Conservation (phyloP, 1,284 basidiomycete species). For the Neonothopanus nambi region DNA sequence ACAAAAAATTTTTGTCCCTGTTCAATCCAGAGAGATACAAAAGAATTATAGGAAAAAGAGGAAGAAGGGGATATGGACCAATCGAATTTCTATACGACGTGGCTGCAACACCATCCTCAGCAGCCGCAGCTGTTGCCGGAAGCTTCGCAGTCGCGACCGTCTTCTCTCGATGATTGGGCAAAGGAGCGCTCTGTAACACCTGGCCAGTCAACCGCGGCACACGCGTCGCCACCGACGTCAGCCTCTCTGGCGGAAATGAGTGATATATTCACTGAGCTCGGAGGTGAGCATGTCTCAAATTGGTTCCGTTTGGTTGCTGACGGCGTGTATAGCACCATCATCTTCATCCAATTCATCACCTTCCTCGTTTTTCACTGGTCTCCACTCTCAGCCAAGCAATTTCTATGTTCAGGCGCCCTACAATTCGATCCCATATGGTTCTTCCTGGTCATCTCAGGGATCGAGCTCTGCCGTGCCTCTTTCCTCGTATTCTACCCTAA, state of each 20-base stretch:
- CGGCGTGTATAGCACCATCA: slow-evolving; percentile 29
- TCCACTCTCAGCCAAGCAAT: slow-evolving; percentile 38
- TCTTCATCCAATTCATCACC: slow-evolving; percentile 39
- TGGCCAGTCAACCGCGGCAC: slow-evolving; percentile 17
- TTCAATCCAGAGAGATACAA: slow-evolving; percentile 2
- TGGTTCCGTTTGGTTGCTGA: background rate
- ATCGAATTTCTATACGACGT: slow-evolving; percentile 7
- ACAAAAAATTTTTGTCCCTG: slow-evolving; percentile 1
- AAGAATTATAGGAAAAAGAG: background rate
- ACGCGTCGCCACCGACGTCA: slow-evolving; percentile 18
- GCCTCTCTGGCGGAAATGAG: slow-evolving; percentile 33
- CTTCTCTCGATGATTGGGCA: slow-evolving; percentile 36
- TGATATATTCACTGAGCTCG: slow-evolving; percentile 42
- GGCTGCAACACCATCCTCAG: slow-evolving; percentile 34
- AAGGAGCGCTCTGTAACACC: slow-evolving; percentile 35
- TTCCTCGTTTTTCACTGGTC: slow-evolving; percentile 33
- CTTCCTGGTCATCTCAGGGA: slow-evolving; percentile 41
- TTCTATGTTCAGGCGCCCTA: slow-evolving; percentile 48
- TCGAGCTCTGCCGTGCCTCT: slow-evolving; percentile 54
- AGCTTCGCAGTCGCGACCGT: slow-evolving; percentile 25
- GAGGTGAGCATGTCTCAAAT: slow-evolving; percentile 31
- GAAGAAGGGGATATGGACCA: slow-evolving; percentile 12
- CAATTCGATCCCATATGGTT: slow-evolving; percentile 52
- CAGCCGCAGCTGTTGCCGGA: slow-evolving; percentile 42
- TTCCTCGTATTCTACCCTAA: slow-evolving; percentile 72